Evolutionary conservation across 2,329 filamentous ascomycete genomes (phyloP).

Genomic region (Alternaria infectoria): DNA sequence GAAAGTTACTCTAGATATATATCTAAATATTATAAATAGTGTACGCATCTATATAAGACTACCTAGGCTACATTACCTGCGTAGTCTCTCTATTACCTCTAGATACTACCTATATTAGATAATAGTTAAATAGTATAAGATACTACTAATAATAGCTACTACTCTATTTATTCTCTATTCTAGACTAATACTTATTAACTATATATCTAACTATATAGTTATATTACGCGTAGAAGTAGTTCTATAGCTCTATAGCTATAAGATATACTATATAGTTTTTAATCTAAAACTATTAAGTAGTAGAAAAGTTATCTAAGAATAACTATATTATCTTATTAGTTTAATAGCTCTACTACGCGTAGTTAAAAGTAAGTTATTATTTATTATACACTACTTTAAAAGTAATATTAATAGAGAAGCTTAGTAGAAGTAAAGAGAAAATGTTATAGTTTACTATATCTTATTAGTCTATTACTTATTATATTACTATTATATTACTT

Average conservation of each 20-base stretch:
- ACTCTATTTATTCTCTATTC: not conserved
- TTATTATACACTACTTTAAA: too few species aligned
- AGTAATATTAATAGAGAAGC: too few species aligned
- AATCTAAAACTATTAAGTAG: not conserved
- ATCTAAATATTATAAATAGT: not conserved
- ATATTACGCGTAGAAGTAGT: not conserved
- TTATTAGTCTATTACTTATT: too few species aligned
- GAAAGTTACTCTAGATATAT: not conserved
- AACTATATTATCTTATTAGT: too few species aligned
- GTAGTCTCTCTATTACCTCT: not conserved
- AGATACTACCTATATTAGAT: not conserved
- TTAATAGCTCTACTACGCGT: too few species aligned
- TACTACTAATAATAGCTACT: not conserved
- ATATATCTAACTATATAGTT: not conserved
- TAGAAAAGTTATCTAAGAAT: too few species aligned
- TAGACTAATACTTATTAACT: not conserved
- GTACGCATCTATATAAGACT: not conserved
- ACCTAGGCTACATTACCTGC: too few species aligned
- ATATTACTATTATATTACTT: too few species aligned
- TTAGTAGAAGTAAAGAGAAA: too few species aligned
- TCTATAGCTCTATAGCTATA: not conserved
- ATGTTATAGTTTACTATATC: too few species aligned
- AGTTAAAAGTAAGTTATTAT: too few species aligned
- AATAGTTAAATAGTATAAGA: not conserved
- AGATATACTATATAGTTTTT: not conserved